Base-by-base conservation (phyloP, 2,329 filamentous ascomycete genomes). In the Fusarium hostae region DNA sequence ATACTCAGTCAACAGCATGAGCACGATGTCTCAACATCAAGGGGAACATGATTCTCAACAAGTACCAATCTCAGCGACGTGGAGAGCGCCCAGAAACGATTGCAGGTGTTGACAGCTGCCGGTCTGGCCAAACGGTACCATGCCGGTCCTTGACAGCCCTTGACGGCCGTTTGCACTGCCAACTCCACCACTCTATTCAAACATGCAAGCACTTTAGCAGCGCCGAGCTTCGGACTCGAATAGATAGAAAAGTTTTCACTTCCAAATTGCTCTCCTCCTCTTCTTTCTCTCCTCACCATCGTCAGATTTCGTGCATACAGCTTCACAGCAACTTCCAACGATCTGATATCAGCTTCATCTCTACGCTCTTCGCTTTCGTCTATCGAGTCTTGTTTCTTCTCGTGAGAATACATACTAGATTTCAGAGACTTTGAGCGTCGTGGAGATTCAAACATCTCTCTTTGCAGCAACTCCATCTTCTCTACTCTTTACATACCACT, bases 291-390 rank as follows among this genome's bases (percentile, higher is more conserved):
- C 41, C 40, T 43, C 28, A 57, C 10, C 68, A 56, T 55, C 62
- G 18, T 68, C 68, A 64, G 63, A 70, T 63, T 50, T 40, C 32
- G 20, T 37, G 51, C 48, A 26, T 22, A 15, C 48, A 37, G 32
- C 48, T 34, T n/a, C 51, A 22, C 22, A 40, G n/a, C 28, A 67
- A 43, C 39, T 47, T 63, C 34, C 68, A 39, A 24, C 26, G n/a
- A 47, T 63, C 68, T 71, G 67, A 45, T 57, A 71, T 20, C 32
- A 26, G 34, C 37, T 45, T 20, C 52, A 22, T 30, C n/a, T 50
- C 45, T 28, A n/a, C 24, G 28, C 24, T 52, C 51, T 56, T 55
- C 68, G 22, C 34, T 30, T 56, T 61, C 32, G 16, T 43, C 28
- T 26, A 45, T 52, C 20, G 45, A 54, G 41, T 26, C 22, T 39